These are phyloP conservation scores for Mycena capillaripes DNA, from an alignment of 768 basidiomycete species.

Conservation along the genomic window DNA sequence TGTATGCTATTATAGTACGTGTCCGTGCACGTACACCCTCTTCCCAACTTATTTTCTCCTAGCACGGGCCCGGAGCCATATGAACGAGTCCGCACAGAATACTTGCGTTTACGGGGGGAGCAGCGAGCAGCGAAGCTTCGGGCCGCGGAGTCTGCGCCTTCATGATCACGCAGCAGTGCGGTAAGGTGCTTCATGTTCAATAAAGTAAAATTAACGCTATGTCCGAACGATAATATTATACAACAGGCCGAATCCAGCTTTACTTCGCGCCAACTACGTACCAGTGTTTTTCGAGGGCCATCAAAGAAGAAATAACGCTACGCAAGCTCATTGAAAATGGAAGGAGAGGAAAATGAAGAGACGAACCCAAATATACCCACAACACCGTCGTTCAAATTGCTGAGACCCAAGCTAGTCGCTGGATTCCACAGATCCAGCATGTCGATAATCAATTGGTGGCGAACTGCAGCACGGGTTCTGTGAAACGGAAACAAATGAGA, in stretches of 20 bases:
- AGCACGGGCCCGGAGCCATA: slow-evolving; percentile 84
- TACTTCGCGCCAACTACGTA: slow-evolving; percentile 58
- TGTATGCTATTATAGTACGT: slow-evolving; percentile 88
- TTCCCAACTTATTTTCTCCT: background rate
- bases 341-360: slow-evolving; percentile 10
- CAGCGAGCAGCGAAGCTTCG: slow-evolving; percentile 38
- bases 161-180: background rate
- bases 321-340: slow-evolving; percentile 14
- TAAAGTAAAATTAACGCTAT: slow-evolving; percentile 24
- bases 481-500: slow-evolving; percentile 7
- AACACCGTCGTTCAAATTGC: slow-evolving; percentile 85
- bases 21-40: background rate
- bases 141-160: slow-evolving; percentile 13
- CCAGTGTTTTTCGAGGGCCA: slow-evolving; percentile 82
- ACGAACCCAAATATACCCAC: slow-evolving; percentile 88
- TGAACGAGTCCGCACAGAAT: slow-evolving; percentile 79
- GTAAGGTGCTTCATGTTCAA: slow-evolving; percentile 23
- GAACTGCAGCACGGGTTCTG: slow-evolving; percentile 75
- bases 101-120: slow-evolving; percentile 73
- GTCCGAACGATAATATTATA: slow-evolving; percentile 12
- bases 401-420: slow-evolving; percentile 82
- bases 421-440: slow-evolving; percentile 92
- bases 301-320: slow-evolving; percentile 79
- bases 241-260: background rate
- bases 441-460: slow-evolving; percentile 89